Conservation (phyloP, 129 eudicot genomes). For the Logfia minima region DNA sequence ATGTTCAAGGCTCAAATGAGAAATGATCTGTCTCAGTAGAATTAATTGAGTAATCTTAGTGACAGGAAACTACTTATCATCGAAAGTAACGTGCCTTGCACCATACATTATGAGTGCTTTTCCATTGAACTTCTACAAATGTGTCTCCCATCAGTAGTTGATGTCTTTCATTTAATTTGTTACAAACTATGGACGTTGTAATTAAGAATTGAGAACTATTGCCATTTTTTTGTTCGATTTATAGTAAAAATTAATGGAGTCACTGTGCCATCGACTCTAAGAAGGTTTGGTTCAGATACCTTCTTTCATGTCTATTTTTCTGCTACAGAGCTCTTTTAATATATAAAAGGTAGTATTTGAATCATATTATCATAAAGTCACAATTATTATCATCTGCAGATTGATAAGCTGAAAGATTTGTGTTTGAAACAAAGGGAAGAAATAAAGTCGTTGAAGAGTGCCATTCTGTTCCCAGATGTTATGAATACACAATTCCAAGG, state of each 20-base stretch:
- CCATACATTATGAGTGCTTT: background rate
- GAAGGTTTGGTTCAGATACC: background rate
- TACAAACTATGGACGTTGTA: background rate
- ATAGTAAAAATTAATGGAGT: no score
- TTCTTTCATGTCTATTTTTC: background rate
- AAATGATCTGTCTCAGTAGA: no score
- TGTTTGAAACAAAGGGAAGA: constrained; percentile 97
- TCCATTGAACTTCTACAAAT: background rate
- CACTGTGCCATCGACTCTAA: background rate
- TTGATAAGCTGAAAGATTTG: constrained; percentile 85
- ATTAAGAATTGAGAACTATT: background rate
- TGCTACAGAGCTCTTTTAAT: background rate
- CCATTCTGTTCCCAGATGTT: constrained; percentile 69
- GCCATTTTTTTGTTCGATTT: background rate
- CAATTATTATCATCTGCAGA: constrained; percentile 36
- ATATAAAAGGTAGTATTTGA: background rate
- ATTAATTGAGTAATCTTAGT: no score
- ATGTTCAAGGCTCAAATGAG: no score
- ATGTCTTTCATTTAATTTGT: background rate
- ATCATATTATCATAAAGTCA: background rate
- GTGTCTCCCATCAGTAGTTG: background rate
- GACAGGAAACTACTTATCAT: no score
- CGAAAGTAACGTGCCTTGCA: background rate
- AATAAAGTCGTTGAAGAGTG: constrained; percentile 76
- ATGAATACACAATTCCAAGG: constrained; percentile 49